Percentiles rank a stretch among this genome's conserved stretches.
phyloP scores from a whole-genome alignment of 495 filamentous ascomycete genomes.

The Xanthoparmelia taractica region DNA sequence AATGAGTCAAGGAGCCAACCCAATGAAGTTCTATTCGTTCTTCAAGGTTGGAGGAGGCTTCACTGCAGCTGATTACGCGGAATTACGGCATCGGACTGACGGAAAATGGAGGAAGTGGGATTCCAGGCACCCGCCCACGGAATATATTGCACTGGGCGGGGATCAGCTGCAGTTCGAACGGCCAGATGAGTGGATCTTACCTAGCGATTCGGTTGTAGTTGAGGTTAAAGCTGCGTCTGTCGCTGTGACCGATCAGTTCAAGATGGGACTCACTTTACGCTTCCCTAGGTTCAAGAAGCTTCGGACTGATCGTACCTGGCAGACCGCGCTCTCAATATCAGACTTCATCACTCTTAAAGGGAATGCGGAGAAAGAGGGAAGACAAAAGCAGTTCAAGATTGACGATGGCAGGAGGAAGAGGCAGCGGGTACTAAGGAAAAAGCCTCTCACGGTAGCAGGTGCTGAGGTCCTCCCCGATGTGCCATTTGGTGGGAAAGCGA shows the following conservation, averaged over 20 bases:
- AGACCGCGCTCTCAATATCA: constrained; percentile 62
- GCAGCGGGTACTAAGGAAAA: constrained; percentile 54
- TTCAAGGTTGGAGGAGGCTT: constrained; percentile 96
- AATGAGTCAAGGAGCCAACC: constrained; percentile 45
- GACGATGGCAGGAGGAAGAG: constrained; percentile 62
- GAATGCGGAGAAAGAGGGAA: constrained; percentile 63
- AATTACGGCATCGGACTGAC: constrained; percentile 74
- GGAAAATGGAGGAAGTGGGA: constrained; percentile 91
- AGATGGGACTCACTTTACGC: constrained; percentile 68
- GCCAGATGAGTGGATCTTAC: constrained; percentile 91
- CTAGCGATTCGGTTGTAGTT: constrained; percentile 77
- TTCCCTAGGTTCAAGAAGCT: constrained; percentile 88
- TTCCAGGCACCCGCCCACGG: constrained; percentile 63
- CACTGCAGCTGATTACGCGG: constrained; percentile 72
- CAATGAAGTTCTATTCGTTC: constrained; percentile 80
- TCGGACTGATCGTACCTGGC: constrained; percentile 77
- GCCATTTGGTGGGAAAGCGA: constrained; percentile 49
- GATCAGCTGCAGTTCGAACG: constrained; percentile 65
- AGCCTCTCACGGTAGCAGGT: constrained; percentile 63
- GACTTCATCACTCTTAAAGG: constrained; percentile 68
- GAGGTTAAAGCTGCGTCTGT: constrained; percentile 87
- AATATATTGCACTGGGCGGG: constrained; percentile 75
- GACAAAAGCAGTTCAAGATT: constrained; percentile 72
- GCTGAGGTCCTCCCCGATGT: constrained; percentile 45
- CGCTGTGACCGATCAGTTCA: constrained; percentile 64